Evolutionary conservation across 2,329 filamentous ascomycete genomes (phyloP).

Genomic region (Penicillium psychrosexuale): DNA sequence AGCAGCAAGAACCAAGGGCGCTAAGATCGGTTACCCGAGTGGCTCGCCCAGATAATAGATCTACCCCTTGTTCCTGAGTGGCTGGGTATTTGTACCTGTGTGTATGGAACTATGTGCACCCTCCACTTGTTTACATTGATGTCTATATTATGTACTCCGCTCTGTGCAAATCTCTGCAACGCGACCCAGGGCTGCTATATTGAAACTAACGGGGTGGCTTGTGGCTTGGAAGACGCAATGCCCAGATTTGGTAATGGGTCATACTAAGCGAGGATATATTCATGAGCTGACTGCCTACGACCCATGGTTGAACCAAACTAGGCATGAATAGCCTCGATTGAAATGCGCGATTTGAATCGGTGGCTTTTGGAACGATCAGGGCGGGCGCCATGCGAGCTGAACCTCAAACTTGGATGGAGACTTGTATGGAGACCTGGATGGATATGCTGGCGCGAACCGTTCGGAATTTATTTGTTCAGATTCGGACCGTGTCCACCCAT

Average conservation of each 20-base stretch:
- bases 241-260: background rate
- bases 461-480: background rate
- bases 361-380: background rate
- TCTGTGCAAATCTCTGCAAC: background rate
- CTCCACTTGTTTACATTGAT: background rate
- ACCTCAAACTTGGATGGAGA: background rate
- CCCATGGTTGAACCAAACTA: background rate
- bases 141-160: too few species aligned
- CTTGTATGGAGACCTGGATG: too few species aligned
- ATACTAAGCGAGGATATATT: background rate
- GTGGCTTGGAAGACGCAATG: too few species aligned
- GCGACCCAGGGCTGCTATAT: background rate
- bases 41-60: constrained; percentile 12
- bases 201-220: background rate
- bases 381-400: background rate
- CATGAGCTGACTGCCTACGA: background rate
- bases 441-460: background rate
- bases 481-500: background rate
- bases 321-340: background rate
- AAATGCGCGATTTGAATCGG: background rate
- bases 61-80: constrained; percentile 11
- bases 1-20: background rate
- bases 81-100: background rate
- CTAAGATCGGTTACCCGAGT: constrained; percentile 17
- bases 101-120: background rate